Conservation (phyloP, 441 rosid species). For the Aleurites moluccanus region DNA sequence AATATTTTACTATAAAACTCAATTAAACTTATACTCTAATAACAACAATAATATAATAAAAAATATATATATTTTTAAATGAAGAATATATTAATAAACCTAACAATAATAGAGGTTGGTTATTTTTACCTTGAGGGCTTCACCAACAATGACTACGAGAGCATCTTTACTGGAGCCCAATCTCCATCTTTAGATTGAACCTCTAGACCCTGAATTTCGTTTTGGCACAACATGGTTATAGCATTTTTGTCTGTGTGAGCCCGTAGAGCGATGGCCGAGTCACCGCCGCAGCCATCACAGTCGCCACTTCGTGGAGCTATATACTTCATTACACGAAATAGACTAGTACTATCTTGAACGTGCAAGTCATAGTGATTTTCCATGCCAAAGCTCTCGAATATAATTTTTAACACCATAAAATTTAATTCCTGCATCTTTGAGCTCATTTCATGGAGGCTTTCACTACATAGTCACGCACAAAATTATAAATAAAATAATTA, state of each 20-base stretch:
- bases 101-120: too few relatives aligned
- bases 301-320: slow-evolving; percentile 18
- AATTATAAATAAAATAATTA: neutral
- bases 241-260: slow-evolving; percentile 46
- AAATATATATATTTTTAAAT: too few relatives aligned
- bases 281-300: neutral
- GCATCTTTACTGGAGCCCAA: slow-evolving; percentile 31
- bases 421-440: slow-evolving; percentile 43
- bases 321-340: slow-evolving; percentile 44
- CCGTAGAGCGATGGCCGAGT: slow-evolving; percentile 26
- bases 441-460: slow-evolving; percentile 30
- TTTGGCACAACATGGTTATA: slow-evolving; percentile 39
- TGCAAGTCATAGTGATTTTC: slow-evolving; percentile 29
- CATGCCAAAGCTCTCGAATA: slow-evolving; percentile 42
- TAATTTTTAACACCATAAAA: slow-evolving; percentile 34
- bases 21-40: too few relatives aligned
- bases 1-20: too few relatives aligned
- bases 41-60: too few relatives aligned
- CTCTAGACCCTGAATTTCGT: slow-evolving; percentile 44
- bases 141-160: slow-evolving; percentile 40
- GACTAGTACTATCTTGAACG: slow-evolving; percentile 26
- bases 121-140: slow-evolving; percentile 39
- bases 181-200: slow-evolving; percentile 31
- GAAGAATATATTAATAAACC: too few relatives aligned
- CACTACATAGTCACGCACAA: slow-evolving; percentile 19